Base-by-base conservation (phyloP, 345 rosid genomes). In the Populus alba region DNA sequence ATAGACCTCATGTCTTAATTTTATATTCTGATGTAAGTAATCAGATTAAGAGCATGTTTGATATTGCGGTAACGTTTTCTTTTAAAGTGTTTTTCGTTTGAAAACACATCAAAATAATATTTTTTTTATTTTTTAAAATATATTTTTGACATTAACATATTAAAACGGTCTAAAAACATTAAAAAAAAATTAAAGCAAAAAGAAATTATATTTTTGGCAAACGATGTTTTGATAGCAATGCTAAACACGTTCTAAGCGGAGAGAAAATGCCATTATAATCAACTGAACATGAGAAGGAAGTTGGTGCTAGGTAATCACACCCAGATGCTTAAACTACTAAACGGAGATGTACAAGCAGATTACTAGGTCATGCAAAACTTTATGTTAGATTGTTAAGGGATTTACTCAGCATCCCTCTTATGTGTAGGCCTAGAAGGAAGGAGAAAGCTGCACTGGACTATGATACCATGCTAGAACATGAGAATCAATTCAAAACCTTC, bases 31-130 rank as follows among this genome's bases (percentile, higher is more conserved):
- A 53, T 6, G 33, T 80, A 96, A 78, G 20, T 53, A 53, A 53
- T 18, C 5, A 53, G 23, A 31, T 31, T 31, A 31, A 31, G 33
- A 31, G 33, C 33, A 0, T 31, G 33, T 31, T 31, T 31, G 0
- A 31, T 4, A 31, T 31, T 31, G 33, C 33, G 0, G 33, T 31
- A 3, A 0, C 4, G 4, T 4, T 31, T 31, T 4, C 33, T 31
- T 31, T 31, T 0, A 31, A 31, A 31, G 33, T 31, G 33, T 70
- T 31, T 31, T 31, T 31, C 0, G 33, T 31, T 31, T 4, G 33
- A 3, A 92, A 76, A 73, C 94, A 81, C 82, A 88, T 89, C 47
- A 77, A 75, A 62, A 78, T 63, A 68, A 81, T 79, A 49, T 35
- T 77, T 3, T 31, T 0, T 31, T 31, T 4, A 31, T 31, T 31